Evolutionary conservation across 345 rosid genomes (phyloP).

Genomic region (Carallia pectinifolia): DNA sequence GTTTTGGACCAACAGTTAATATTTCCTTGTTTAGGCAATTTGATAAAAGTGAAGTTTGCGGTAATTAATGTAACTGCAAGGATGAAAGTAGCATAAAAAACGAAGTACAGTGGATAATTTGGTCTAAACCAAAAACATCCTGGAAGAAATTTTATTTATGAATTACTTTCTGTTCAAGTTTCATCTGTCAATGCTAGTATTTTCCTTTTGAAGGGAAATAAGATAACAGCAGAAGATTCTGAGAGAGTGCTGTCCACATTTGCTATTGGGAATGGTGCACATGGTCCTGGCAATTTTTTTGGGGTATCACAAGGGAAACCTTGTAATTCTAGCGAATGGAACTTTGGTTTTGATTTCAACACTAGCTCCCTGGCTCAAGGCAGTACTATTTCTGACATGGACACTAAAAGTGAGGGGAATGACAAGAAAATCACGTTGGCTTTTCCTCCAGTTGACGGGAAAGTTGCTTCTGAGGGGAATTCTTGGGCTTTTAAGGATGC

Average conservation of each 20-base stretch:
- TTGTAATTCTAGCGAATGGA: constrained; percentile 36
- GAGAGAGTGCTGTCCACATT: constrained; percentile 11
- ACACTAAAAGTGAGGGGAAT: constrained; percentile 24
- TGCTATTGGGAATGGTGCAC: constrained; percentile 22
- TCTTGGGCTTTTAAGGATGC: constrained; percentile 53
- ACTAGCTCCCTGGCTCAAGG: constrained; percentile 20
- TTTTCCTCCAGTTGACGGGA: constrained; percentile 24
- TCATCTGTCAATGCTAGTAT: constrained; percentile 21
- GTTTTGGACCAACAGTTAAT: no score
- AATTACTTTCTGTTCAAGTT: neutral
- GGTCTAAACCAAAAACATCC: no score
- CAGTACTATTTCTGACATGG: constrained; percentile 9
- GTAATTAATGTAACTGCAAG: no score
- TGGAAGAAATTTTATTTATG: no score
- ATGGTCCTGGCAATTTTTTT: constrained; percentile 19
- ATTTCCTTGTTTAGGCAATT: no score
- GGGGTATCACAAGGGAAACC: constrained; percentile 23
- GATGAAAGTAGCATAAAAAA: no score
- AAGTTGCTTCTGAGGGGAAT: constrained; percentile 27
- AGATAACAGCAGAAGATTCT: constrained; percentile 18
- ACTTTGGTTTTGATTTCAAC: constrained; percentile 32
- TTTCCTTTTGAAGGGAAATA: constrained; percentile 30
- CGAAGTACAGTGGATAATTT: no score
- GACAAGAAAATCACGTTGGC: constrained; percentile 14
- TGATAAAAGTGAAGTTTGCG: no score